phyloP scores from a whole-genome alignment of 2,329 filamentous ascomycete genomes.

The Gaeumannomyces tritici region DNA sequence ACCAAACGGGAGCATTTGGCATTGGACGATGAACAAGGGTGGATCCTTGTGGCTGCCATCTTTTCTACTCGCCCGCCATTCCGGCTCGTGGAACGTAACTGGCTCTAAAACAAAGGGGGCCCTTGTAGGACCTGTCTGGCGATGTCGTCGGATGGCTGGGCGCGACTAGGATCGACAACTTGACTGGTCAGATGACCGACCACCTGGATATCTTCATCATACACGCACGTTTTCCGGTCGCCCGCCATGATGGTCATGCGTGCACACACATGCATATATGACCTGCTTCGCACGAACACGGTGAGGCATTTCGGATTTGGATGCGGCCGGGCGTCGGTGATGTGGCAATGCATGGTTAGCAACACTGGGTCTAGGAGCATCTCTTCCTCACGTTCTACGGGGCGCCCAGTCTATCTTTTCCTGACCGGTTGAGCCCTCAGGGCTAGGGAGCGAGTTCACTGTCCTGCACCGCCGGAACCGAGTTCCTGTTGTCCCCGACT shows the following conservation, averaged over 20 bases:
- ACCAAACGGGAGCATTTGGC: too few relatives aligned
- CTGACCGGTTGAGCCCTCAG: not conserved
- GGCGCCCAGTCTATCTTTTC: not conserved
- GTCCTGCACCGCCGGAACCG: too few relatives aligned
- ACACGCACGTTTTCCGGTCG: not conserved
- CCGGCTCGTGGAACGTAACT: not conserved
- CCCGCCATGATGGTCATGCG: too few relatives aligned
- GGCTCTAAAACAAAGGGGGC: not conserved
- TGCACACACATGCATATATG: not conserved
- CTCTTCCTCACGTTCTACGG: too few relatives aligned
- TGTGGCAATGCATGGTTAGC: not conserved
- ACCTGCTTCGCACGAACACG: not conserved
- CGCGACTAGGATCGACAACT: too few relatives aligned
- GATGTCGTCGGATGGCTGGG: not conserved
- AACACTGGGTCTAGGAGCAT: not conserved
- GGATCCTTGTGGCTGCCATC: not conserved
- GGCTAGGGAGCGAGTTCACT: too few relatives aligned
- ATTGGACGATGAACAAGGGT: not conserved
- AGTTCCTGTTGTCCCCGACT: not conserved
- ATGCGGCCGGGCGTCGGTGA: not conserved
- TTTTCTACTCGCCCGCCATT: not conserved
- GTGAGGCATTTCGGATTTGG: not conserved
- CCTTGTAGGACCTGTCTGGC: not conserved
- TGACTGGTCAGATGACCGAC: not conserved
- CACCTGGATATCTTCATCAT: not conserved